These are phyloP conservation scores for Cercospora nicotianae DNA, from an alignment of 2,329 filamentous ascomycete species.

Conservation along the genomic window DNA sequence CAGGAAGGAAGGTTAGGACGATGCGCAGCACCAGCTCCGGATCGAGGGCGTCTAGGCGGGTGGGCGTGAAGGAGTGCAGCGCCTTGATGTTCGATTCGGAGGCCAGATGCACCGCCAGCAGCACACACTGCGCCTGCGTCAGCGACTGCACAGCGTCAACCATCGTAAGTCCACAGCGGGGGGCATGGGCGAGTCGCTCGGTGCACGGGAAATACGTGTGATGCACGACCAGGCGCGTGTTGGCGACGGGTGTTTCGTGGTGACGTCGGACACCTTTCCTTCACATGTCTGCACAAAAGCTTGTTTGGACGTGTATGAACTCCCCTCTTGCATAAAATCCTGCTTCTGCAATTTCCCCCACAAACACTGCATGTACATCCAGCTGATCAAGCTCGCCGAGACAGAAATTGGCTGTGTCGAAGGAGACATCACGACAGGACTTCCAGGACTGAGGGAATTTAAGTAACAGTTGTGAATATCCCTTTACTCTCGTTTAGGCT, in stretches of 20 bases:
- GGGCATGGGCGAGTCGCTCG: background rate
- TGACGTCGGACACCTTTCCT: slow-evolving; percentile 1
- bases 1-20: slow-evolving; percentile 74
- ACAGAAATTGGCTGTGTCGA: too few relatives aligned
- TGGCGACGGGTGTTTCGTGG: background rate
- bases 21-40: slow-evolving; percentile 69
- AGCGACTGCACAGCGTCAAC: slow-evolving; percentile 43
- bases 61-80: slow-evolving; percentile 60
- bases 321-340: too few relatives aligned
- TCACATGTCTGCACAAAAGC: background rate
- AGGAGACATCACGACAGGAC: background rate
- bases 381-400: too few relatives aligned
- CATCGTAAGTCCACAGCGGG: slow-evolving; percentile 11
- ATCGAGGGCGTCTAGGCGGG: slow-evolving; percentile 59
- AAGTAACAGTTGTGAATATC: background rate
- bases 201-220: background rate
- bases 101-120: slow-evolving; percentile 71
- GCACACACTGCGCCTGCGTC: slow-evolving; percentile 66
- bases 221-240: background rate
- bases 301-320: background rate
- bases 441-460: background rate
- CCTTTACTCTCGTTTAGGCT: background rate
- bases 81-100: slow-evolving; percentile 63
- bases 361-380: background rate
- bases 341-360: background rate